Evolutionary conservation across 2,329 filamentous ascomycete genomes (phyloP).

Genomic region (Malbranchea cinnamomea): DNA sequence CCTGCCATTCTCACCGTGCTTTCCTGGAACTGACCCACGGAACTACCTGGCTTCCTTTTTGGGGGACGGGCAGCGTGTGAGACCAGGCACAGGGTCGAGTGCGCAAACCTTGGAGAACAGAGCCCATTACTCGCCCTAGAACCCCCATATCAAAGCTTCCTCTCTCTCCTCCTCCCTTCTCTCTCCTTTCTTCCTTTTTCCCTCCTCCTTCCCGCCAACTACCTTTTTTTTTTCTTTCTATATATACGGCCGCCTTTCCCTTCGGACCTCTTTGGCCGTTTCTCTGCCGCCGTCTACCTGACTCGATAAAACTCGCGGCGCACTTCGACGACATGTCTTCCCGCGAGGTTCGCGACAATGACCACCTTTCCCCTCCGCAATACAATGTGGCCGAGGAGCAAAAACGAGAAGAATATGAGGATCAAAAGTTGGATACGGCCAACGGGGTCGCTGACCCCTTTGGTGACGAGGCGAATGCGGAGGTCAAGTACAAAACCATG

Average conservation of each 20-base stretch:
- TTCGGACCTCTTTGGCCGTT: background rate
- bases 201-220: background rate
- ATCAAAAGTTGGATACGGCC: too few relatives aligned
- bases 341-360: background rate
- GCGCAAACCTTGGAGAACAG: background rate
- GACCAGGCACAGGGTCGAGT: background rate
- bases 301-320: background rate
- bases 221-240: background rate
- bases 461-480: slow-evolving; percentile 24
- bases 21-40: background rate
- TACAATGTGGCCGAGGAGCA: slow-evolving; percentile 13
- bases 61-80: background rate
- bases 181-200: background rate
- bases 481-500: slow-evolving; percentile 38
- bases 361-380: too few relatives aligned
- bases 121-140: background rate
- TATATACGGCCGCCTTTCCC: background rate
- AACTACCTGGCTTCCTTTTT: background rate
- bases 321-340: background rate
- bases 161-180: background rate
- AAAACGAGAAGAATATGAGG: slow-evolving; percentile 1
- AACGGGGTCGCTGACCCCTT: slow-evolving; percentile 22
- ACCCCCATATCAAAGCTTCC: background rate
- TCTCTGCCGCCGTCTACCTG: background rate
- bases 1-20: background rate